Percentiles rank a stretch among this genome's conserved stretches.
These are phyloP conservation scores for Mentha longifolia DNA, from an alignment of 257 asterid species.

Conservation along the genomic window DNA sequence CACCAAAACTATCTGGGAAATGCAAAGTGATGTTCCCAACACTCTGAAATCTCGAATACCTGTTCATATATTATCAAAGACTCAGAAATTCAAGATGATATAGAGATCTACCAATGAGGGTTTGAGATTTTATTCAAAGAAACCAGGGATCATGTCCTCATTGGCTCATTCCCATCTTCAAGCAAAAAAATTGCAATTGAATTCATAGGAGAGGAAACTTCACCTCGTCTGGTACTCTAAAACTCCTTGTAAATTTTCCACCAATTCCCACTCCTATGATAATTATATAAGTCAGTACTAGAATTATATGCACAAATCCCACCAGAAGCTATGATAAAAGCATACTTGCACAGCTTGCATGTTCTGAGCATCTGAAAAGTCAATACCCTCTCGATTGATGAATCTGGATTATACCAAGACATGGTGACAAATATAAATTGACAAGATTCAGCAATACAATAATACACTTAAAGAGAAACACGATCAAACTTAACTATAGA, in stretches of 20 bases:
- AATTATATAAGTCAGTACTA: constrained; percentile 33
- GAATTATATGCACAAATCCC: constrained; percentile 9
- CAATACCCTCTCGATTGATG: constrained; percentile 91
- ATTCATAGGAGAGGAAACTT: constrained; percentile 25
- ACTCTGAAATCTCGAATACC: constrained; percentile 94
- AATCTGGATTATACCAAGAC: constrained; percentile 55
- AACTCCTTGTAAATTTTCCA: constrained; percentile 84
- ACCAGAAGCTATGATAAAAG: constrained; percentile 16
- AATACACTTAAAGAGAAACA: neutral
- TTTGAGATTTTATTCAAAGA: constrained; percentile 9
- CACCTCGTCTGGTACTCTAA: constrained; percentile 96
- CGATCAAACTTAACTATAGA: constrained; percentile 11
- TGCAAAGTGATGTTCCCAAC: constrained; percentile 93
- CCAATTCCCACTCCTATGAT: constrained; percentile 95
- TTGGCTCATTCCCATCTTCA: constrained; percentile 1
- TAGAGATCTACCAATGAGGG: constrained; percentile 1
- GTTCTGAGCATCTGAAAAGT: constrained; percentile 91
- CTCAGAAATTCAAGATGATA: constrained; percentile 22
- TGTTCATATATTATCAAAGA: constrained; percentile 36
- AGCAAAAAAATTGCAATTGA: constrained; percentile 14
- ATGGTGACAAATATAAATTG: constrained; percentile 1
- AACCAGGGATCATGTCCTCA: neutral
- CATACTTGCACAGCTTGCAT: constrained; percentile 92
- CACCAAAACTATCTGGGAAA: constrained; percentile 96
- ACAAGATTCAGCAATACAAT: constrained; percentile 11